These are phyloP conservation scores for Sporobolomyces roseus DNA, from an alignment of 768 basidiomycete genomes.

Conservation along the genomic window DNA sequence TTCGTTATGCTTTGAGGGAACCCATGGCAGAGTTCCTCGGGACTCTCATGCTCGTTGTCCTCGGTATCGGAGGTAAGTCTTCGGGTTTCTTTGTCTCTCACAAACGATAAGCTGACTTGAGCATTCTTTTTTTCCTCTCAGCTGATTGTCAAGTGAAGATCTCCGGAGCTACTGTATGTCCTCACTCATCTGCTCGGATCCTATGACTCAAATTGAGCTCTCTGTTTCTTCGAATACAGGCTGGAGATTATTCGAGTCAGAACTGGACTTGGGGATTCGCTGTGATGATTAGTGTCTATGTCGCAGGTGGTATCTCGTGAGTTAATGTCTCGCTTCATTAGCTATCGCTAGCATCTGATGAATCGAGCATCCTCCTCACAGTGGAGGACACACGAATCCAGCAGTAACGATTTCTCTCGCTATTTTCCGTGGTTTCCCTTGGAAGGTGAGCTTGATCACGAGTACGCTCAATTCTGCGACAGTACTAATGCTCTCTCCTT, in stretches of 20 bases:
- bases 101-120: not conserved
- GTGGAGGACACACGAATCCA: slow-evolving; percentile 36
- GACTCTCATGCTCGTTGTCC: slow-evolving; percentile 14
- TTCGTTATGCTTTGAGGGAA: slow-evolving; percentile 30
- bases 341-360: too few relatives aligned
- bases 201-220: too few relatives aligned
- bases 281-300: slow-evolving; percentile 28
- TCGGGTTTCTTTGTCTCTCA: not conserved
- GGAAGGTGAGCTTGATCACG: slow-evolving; percentile 29
- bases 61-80: slow-evolving; percentile 30
- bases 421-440: slow-evolving; percentile 35
- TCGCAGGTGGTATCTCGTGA: slow-evolving; percentile 38
- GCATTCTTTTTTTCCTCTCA: not conserved
- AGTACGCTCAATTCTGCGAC: too few relatives aligned
- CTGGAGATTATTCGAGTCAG: too few relatives aligned
- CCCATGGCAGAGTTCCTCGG: slow-evolving; percentile 38
- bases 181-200: not conserved
- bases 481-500: not conserved
- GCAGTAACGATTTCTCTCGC: slow-evolving; percentile 28
- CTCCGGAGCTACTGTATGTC: slow-evolving; percentile 5
- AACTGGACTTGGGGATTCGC: slow-evolving; percentile 34
- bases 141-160: slow-evolving; percentile 36
- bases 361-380: too few relatives aligned
- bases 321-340: not conserved
- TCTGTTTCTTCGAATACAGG: too few relatives aligned